Evolutionary conservation across 2,329 filamentous ascomycete genomes (phyloP).

Genomic region (Cryphonectria carpinicola): DNA sequence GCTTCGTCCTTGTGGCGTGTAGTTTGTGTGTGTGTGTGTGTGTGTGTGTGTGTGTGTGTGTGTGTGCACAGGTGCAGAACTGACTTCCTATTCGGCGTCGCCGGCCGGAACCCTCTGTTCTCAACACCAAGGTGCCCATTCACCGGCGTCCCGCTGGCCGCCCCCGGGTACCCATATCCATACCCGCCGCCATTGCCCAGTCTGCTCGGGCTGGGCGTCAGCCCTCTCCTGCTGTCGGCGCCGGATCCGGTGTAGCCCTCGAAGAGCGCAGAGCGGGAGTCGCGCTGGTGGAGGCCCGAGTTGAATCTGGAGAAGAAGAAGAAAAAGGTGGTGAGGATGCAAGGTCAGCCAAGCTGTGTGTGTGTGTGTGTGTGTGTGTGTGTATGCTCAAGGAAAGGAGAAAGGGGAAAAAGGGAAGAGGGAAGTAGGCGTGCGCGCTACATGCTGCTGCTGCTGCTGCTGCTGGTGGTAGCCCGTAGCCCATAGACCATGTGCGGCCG

Average conservation of each 20-base stretch:
- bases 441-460: not conserved
- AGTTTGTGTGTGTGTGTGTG: not conserved
- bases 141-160: slow-evolving; percentile 33
- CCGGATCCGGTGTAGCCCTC: slow-evolving; percentile 69
- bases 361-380: no score
- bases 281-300: slow-evolving; percentile 73
- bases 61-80: slow-evolving; percentile 32
- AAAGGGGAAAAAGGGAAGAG: not conserved
- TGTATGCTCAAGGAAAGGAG: not conserved
- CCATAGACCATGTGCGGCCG: not conserved
- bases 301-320: slow-evolving; percentile 17
- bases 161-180: slow-evolving; percentile 57
- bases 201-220: slow-evolving; percentile 51
- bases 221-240: slow-evolving; percentile 45
- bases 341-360: not conserved
- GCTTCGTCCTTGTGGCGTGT: not conserved
- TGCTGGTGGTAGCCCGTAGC: not conserved
- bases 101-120: slow-evolving; percentile 58
- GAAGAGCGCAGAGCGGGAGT: slow-evolving; percentile 74
- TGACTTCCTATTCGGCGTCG: slow-evolving; percentile 73
- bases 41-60: not conserved
- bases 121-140: slow-evolving; percentile 38
- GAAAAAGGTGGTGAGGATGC: not conserved
- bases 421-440: not conserved
- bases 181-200: slow-evolving; percentile 53